phyloP scores from a whole-genome alignment of 23 red algal species.

The Gracilaria vermiculophylla region DNA sequence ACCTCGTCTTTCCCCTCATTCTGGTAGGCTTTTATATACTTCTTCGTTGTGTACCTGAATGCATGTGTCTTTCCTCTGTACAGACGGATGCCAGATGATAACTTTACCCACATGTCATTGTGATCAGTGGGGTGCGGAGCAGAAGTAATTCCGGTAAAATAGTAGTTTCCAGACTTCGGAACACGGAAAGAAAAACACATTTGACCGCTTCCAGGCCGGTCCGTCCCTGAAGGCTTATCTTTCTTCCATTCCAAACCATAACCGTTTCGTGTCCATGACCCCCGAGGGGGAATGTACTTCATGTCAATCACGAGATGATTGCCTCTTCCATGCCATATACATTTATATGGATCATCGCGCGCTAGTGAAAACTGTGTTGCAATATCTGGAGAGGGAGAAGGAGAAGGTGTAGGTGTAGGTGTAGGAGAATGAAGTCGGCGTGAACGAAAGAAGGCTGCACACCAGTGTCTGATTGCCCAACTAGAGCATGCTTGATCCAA shows the following conservation, averaged over 20 bases:
- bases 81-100: constrained; percentile 20
- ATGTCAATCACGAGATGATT: constrained; percentile 12
- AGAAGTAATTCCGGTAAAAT: constrained; percentile 36
- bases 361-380: background rate
- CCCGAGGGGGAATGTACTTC: background rate
- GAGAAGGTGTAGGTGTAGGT: background rate
- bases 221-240: background rate
- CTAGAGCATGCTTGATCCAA: background rate
- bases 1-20: background rate
- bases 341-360: background rate
- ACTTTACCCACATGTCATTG: constrained; percentile 64
- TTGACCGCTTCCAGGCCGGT: constrained; percentile 26
- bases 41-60: background rate
- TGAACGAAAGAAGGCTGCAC: background rate
- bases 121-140: constrained; percentile 68
- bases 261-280: background rate
- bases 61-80: constrained; percentile 17
- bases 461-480: constrained; percentile 26
- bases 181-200: constrained; percentile 36
- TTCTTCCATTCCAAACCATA: constrained; percentile 34
- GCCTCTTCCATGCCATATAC: constrained; percentile 1
- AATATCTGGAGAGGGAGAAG: background rate
- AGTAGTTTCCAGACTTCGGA: constrained; percentile 28
- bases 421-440: background rate
- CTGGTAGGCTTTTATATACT: constrained; percentile 42